Evolutionary conservation across 2,329 filamentous ascomycete genomes (phyloP), one percentile per base, ranked within the genome.

Genomic region (Fusarium algeriense): DNA sequence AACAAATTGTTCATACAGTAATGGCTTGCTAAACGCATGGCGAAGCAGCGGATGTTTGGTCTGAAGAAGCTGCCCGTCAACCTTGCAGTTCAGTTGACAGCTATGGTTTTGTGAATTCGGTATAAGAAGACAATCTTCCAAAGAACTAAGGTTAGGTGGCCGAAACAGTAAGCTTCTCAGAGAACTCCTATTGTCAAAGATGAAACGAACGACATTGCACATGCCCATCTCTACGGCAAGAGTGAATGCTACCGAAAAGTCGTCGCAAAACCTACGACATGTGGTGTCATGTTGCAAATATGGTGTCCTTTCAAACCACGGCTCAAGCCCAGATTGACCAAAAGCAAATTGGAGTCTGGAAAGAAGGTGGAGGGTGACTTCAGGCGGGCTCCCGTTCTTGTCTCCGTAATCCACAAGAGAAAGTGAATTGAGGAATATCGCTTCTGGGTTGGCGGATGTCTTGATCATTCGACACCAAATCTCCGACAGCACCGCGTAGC

Each of bases 1-100:
- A 23, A 4, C 20, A 23, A 23, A 23, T 3, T 23, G 20, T 23
- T 23, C 20, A 23, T 23, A 23, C 20, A 23, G 20, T 23, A 23
- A 23, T 23, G 20, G 20, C 20, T 23, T 23, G 20, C 20, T 23
- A 23, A 23, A 23, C 20, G 20, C 35, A 14, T 19, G 35, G 19
- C 14, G 35, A 1, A 50, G 4, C 6, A 37, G 19, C 0, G 17
- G 32, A 1, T 15, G 26, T 11, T 14, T 1, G 8, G 7, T 50
- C 12, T 11, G 0, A 26, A 50, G 32, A 26, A 6, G 8, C 2
- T 50, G 4, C 4, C 20, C 8, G 1, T 15, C 11, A 0, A 10
- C 17, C 20, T 23, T 23, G 20, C 20, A 23, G 20, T 23, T 23
- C 20, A 23, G 20, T 15, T 8, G 32, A n/a, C 20, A 26, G 7